Base-by-base conservation (phyloP, 495 filamentous ascomycete species). In the Friedmanniomyces simplex region DNA sequence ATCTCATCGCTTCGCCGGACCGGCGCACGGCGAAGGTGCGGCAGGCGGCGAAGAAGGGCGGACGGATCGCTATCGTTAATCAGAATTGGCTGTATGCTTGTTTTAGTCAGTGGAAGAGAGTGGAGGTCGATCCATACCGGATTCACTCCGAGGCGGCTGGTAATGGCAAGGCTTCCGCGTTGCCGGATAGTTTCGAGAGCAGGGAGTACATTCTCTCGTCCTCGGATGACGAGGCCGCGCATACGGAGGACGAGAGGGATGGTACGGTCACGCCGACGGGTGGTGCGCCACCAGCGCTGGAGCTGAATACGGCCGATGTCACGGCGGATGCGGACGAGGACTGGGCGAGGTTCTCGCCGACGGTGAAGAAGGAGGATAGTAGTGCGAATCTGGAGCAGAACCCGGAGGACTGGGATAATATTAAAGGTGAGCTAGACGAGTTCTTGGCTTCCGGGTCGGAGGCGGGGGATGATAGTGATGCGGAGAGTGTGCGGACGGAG, bases 81-180 rank as follows among this genome's bases (percentile, higher is more conserved):
- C 85, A 86, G 28, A 84, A 87, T 61, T 99, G 93, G 93, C 79
- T 99, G 30, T 74, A 83, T 28, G 86, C 90, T 55, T 89, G 80
- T 32, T 80, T 96, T 54, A 82, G 79, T 2, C 81, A 81, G 63
- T 98, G 91, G 91, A 73, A 74, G 50, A 83, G 77, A 51, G 72
- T 88, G 20, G 80, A 87, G 26, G 91, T 96, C 67, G 76, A 75
- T 3, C 81, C 82, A 0, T 97, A 94, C 65, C 69, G 89, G 13
- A 72, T 74, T 52, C 64, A 73, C 41, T 53, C 67, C 12, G 68
- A 61, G 22, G 50, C 52, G 12, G 14, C 51, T 7, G n/a, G 13
- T 30, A 54, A 59, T 25, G 60, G 63, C n/a, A 52, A 46, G 18
- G 20, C 10, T 11, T 11, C 24, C 28, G 53, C 26, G 7, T 25